phyloP scores from a whole-genome alignment of 192 early-diverging fungal species.

The Linnemannia exigua region DNA sequence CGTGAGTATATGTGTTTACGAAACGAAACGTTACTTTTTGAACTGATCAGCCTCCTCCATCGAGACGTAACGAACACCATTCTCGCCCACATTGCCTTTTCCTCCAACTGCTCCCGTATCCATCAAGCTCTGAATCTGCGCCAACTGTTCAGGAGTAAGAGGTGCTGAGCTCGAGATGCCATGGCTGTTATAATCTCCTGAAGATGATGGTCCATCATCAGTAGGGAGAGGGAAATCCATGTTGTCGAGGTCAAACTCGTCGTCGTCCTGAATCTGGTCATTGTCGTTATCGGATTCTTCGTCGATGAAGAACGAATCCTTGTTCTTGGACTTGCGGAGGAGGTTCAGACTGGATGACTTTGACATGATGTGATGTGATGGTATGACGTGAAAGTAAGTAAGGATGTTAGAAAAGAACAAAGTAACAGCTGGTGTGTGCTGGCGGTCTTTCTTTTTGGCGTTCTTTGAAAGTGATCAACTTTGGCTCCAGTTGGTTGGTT shows the following conservation, averaged over 20 bases:
- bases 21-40: constrained; percentile 31
- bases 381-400: background rate
- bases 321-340: constrained; percentile 55
- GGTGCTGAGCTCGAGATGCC: constrained; percentile 22
- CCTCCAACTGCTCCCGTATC: constrained; percentile 36
- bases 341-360: constrained; percentile 57
- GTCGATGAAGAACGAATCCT: constrained; percentile 57
- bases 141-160: constrained; percentile 38
- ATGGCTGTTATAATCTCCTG: constrained; percentile 11
- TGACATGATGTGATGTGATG: constrained; percentile 22
- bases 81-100: constrained; percentile 28
- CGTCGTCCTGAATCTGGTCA: constrained; percentile 51
- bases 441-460: background rate
- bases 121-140: constrained; percentile 47
- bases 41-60: constrained; percentile 52
- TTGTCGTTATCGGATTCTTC: constrained; percentile 44
- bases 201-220: constrained; percentile 35
- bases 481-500: background rate
- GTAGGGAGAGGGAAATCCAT: constrained; percentile 66
- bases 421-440: background rate
- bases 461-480: background rate
- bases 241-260: constrained; percentile 65
- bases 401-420: background rate
- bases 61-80: constrained; percentile 41
- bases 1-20: too few species aligned